Conservation (phyloP, 1,284 basidiomycete species). For the Puccinia brachypodii region DNA sequence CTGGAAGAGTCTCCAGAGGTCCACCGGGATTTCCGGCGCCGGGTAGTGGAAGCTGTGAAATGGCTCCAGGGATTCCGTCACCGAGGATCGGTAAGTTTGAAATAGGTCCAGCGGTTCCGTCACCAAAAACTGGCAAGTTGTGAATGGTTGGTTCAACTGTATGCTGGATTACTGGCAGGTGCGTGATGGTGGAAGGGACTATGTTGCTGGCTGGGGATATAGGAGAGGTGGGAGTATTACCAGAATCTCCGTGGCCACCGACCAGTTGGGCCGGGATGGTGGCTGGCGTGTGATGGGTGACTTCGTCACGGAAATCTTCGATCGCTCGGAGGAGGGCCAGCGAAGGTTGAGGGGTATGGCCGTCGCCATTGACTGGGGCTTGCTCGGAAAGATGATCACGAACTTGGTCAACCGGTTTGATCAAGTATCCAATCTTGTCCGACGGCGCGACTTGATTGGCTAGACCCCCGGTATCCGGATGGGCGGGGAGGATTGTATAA, state of each 20-base stretch:
- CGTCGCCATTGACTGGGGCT: too few species aligned
- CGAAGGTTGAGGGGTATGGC: too few species aligned
- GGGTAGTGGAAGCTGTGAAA: too few species aligned
- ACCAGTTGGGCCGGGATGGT: not conserved
- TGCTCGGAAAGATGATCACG: too few species aligned
- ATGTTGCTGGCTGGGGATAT: not conserved
- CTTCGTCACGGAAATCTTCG: not conserved
- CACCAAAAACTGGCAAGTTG: not conserved
- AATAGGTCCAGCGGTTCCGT: not conserved
- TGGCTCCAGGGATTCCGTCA: too few species aligned
- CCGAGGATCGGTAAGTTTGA: too few species aligned
- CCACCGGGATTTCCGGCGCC: too few species aligned
- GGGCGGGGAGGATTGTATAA: not conserved
- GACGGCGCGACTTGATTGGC: too few species aligned
- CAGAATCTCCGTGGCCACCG: not conserved
- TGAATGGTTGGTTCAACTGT: not conserved
- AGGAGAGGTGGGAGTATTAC: not conserved
- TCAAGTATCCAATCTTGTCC: too few species aligned
- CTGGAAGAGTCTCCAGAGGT: too few species aligned
- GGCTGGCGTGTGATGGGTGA: too few species aligned
- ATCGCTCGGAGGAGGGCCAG: constrained; percentile 3
- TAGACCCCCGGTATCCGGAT: not conserved
- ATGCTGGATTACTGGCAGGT: not conserved
- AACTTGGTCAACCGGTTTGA: too few species aligned
- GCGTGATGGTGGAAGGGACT: not conserved